Percentiles rank a stretch among this genome's conserved stretches.
Evolutionary conservation across 306 rosid genomes (phyloP).

Genomic region (Malus orientalis): DNA sequence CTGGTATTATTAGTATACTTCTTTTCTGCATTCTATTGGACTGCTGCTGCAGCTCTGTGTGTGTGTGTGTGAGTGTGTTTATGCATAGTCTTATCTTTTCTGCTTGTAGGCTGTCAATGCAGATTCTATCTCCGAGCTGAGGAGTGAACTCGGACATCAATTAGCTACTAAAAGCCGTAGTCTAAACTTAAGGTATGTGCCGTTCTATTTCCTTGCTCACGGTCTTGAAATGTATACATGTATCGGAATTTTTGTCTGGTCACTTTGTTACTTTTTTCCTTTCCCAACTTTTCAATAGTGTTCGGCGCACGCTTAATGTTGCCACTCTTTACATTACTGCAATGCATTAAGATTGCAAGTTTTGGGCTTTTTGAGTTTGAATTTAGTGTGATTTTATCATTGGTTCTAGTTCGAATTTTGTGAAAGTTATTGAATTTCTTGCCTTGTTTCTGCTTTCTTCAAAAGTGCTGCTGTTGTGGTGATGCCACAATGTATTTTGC

Average conservation of each 20-base stretch:
- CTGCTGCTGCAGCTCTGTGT: not conserved
- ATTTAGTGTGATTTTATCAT: not conserved
- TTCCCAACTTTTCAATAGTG: not conserved
- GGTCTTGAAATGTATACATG: not conserved
- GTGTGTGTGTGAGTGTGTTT: not conserved
- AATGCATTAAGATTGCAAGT: not conserved
- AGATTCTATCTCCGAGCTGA: slow-evolving; percentile 53
- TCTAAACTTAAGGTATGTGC: slow-evolving; percentile 56
- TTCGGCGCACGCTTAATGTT: not conserved
- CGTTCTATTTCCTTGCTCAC: not conserved
- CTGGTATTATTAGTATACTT: slow-evolving; percentile 35
- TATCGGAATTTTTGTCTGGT: not conserved
- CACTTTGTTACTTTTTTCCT: not conserved
- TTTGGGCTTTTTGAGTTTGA: not conserved
- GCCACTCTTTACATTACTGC: not conserved
- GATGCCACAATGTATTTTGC: not conserved
- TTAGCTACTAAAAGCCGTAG: slow-evolving; percentile 66
- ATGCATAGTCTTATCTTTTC: not conserved
- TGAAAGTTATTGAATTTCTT: not conserved
- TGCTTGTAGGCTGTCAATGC: slow-evolving; percentile 65
- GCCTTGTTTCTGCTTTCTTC: not conserved
- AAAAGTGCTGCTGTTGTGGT: not conserved
- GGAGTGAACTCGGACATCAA: slow-evolving; percentile 86
- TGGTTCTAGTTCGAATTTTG: not conserved
- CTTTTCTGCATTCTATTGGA: not conserved